phyloP scores from a whole-genome alignment of 768 basidiomycete species.

The Boletellus ananiceps region DNA sequence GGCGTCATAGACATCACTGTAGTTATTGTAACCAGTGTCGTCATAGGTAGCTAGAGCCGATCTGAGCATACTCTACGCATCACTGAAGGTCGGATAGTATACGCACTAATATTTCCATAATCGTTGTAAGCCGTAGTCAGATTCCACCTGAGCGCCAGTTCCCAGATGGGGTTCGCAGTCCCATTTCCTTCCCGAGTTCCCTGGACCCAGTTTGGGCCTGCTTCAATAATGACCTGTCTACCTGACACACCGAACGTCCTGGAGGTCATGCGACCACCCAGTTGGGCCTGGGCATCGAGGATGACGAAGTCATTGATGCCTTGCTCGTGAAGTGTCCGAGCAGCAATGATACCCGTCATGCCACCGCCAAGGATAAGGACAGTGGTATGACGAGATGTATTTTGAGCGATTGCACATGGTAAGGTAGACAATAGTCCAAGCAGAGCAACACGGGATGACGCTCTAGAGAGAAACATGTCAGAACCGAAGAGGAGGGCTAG shows the following conservation, averaged over 20 bases:
- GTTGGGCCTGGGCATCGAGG: slow-evolving; percentile 52
- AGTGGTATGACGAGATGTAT: slow-evolving; percentile 20
- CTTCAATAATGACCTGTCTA: slow-evolving; percentile 44
- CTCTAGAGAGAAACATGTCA: slow-evolving; percentile 13
- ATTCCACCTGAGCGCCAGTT: slow-evolving; percentile 50
- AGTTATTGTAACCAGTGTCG: slow-evolving; percentile 46
- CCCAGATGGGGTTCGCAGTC: slow-evolving; percentile 54
- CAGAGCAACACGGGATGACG: neutral
- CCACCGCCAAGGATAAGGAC: slow-evolving; percentile 66
- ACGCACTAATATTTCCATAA: slow-evolving; percentile 42
- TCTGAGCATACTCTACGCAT: neutral
- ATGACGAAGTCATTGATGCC: slow-evolving; percentile 57
- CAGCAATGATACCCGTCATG: slow-evolving; percentile 61
- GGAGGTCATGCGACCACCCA: slow-evolving; percentile 59
- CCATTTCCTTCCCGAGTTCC: slow-evolving; percentile 45
- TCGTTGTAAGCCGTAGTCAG: slow-evolving; percentile 43
- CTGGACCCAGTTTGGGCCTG: slow-evolving; percentile 60
- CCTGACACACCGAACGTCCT: slow-evolving; percentile 38
- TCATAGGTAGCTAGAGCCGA: slow-evolving; percentile 46
- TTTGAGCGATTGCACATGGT: slow-evolving; percentile 6
- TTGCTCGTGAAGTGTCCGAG: slow-evolving; percentile 50
- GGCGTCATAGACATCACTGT: slow-evolving; percentile 39
- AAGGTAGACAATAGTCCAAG: slow-evolving; percentile 4
- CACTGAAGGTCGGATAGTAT: neutral
- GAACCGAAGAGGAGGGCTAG: neutral